Evolutionary conservation across 2,329 filamentous ascomycete genomes (phyloP), one percentile per base, ranked within the genome.

Genomic region (Pseudocercospora crystallina): DNA sequence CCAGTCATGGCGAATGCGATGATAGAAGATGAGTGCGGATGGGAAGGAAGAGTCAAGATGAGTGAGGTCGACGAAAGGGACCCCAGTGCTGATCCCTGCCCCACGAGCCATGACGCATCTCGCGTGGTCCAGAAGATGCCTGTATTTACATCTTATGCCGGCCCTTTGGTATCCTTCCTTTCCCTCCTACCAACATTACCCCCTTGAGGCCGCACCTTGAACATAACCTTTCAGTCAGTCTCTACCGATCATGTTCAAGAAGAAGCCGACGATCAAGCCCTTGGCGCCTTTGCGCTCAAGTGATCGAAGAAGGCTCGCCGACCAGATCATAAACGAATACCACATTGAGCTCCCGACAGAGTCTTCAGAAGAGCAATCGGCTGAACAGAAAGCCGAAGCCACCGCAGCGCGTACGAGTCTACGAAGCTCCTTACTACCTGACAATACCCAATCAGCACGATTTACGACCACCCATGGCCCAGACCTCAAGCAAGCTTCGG

Each of bases 391-490:
- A 51, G 64, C 69, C 38, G 64, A 73, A 64, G 61, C 73, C 9
- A 71, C 74, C 5, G 64, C 74, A 34, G 69, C 71, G 34, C 74
- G 76, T 31, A 81, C 74, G 33, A 69, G 75, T 12, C 69, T 84
- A 46, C 75, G 84, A 45, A 83, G 80, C 63, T 73, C 79, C 2
- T 71, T 87, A 2, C 72, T 87, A 3, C 84, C 84, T 0, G 84
- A 86, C 15, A 83, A 82, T 57, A 76, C 79, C 0, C 74, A 80
- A 34, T 81, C 81, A 0, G 83, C 82, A 0, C 78, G 81, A 40
- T 87, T 87, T 65, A 84, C 79, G 5, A 86, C 84, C 1, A 86
- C 83, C 0, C 74, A 78, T 14, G 84, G 84, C 0, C 81, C 83
- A 1, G 76, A 85, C 38, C 69, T 85, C 17, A 80, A 78, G 45